These are phyloP conservation scores for Penicillium sp. DNA, from an alignment of 2,329 filamentous ascomycete species.

Conservation along the genomic window DNA sequence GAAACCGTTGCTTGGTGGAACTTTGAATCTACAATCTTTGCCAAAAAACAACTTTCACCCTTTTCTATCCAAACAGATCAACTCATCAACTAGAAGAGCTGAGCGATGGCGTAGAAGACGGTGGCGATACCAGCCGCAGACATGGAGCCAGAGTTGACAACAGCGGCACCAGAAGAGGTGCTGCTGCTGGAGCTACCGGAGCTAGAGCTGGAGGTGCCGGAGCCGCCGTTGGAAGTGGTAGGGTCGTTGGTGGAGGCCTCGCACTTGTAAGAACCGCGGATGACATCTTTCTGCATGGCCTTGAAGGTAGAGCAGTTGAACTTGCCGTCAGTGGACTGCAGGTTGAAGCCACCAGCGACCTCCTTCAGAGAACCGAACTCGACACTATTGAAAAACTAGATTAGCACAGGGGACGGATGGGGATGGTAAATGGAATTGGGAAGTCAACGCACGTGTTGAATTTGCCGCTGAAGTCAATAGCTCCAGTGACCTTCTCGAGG, in stretches of 20 bases:
- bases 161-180: constrained; percentile 43
- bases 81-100: constrained; percentile 49
- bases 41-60: constrained; percentile 37
- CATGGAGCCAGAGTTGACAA: constrained; percentile 39
- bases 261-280: constrained; percentile 55
- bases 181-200: constrained; percentile 29
- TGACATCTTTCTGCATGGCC: constrained; percentile 43
- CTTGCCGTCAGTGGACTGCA: constrained; percentile 65
- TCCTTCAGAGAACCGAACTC: constrained; percentile 68
- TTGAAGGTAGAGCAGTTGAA: constrained; percentile 64
- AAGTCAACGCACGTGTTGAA: constrained; percentile 73
- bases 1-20: constrained; percentile 40
- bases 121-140: constrained; percentile 49
- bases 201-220: constrained; percentile 35
- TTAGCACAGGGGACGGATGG: neutral
- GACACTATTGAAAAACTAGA: constrained; percentile 59
- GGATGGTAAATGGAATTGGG: neutral
- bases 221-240: constrained; percentile 37
- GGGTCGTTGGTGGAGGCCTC: constrained; percentile 41
- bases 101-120: constrained; percentile 49
- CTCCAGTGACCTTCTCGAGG: constrained; percentile 74
- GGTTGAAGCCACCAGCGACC: constrained; percentile 73
- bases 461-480: constrained; percentile 81
- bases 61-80: constrained; percentile 31
- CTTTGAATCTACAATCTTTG: constrained; percentile 41